Base-by-base conservation (phyloP, 345 rosid genomes). In the Eucalyptus paniculata region DNA sequence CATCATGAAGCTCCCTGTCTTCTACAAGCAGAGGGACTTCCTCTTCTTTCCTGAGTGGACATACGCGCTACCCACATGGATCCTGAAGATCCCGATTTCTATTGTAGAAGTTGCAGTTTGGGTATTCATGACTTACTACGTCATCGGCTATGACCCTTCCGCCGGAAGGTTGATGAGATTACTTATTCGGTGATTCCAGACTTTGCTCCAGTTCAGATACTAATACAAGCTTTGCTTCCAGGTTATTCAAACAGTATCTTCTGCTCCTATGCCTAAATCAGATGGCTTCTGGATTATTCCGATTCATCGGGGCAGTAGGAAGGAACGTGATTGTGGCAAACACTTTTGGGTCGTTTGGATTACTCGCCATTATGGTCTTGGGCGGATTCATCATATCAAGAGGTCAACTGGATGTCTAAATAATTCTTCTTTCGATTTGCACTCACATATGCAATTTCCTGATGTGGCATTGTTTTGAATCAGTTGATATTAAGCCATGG, bases 41-140 rank as follows among this genome's bases (percentile, higher is more conserved):
- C 94, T 94, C 62, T 97, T 96, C 92, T 97, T 92, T 90, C 99
- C 99, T 86, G 44, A 98, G 30, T 97, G 99, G 99, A 96, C 99
- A 51, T 97, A 96, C 91, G 95, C 97, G 86, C 90, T 96, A 58
- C 99, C 99, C 32, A 89, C 96, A 69, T 96, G 97, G 95, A 92
- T 97, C 87, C 94, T 96, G n/a, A 97, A 96, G 92, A 95, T 97
- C 88, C 99, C 99, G 16, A 88, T 95, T 88, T 87, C 97, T 23
- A 67, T 95, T 34, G 54, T 95, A 3, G 98, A 96, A 88, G 95
- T 95, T 65, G 92, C 93, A 13, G 72, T 95, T 62, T 96, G 99
- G 99, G 94, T 92, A 54, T 49, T 91, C 88, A 60, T 92, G 86
- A 93, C 96, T 87, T 95, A 95, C 58, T 94, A 94, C 86, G 94